Base-by-base conservation (phyloP, 805 yeast genomes). In the Ogataea paraovalis region DNA sequence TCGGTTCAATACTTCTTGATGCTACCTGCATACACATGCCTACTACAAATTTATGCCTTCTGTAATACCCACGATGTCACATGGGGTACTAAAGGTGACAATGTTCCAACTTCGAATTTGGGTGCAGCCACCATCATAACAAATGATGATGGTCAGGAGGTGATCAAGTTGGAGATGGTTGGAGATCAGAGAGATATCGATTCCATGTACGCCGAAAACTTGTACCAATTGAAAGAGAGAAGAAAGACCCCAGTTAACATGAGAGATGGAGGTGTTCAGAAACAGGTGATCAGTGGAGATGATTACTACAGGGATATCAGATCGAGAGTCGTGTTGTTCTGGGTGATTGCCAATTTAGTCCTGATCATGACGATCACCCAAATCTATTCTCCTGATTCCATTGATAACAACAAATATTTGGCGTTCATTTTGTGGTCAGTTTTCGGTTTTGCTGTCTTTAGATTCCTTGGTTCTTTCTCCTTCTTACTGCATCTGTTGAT, bases 71-170 rank as follows among this genome's bases (percentile, higher is more conserved):
- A 92, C 69, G 99, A 92, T 73, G 96, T 94, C 43, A 87, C 97
- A 0, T 92, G 99, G 99, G 99, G 99, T 68, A 92, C 99, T 2
- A 92, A 92, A 65, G 99, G 99, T 56, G 97, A 91, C 51, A 86
- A 84, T 53, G 79, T 78, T 50, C 85, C 81, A 41, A 78, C 80
- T 18, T 79, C 80, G 53, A 85, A 79, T 51, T 72, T 84, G 33
- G 91, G 96, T 42, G 83, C 87, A 40, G 96, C 96, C 43, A 86
- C 87, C 27, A 85, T 87, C 52, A 83, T 80, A 43, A 83, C 86
- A 61, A 84, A 84, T 51, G 94, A 85, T 46, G 78, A 85, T 48
- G 96, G 96, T 44, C 85, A 83, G 52, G 91, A 87, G 61, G 85
- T 89, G 36, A 89, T 87, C 39, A 90, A 86, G 53, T 80, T 86